A percentile compares a stretch with the other conserved stretches of the same genome.
These are phyloP conservation scores for Fusarium newnesense DNA, from an alignment of 2,329 filamentous ascomycete genomes.

Conservation along the genomic window DNA sequence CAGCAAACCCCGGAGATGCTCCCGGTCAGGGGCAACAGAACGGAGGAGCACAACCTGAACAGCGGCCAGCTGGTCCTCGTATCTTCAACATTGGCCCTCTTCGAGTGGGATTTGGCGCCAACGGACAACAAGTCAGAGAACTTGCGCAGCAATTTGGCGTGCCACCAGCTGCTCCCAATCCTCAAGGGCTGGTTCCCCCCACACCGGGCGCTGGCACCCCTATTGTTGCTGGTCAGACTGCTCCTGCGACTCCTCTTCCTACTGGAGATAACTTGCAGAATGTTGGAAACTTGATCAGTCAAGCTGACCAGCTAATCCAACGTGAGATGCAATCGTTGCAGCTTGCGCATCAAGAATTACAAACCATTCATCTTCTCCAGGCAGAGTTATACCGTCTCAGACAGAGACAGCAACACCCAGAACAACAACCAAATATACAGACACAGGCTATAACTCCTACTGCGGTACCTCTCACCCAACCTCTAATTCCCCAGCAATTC, in stretches of 20 bases:
- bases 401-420: constrained; percentile 55
- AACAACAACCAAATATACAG: constrained; percentile 39
- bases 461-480: constrained; percentile 11
- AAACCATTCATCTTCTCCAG: constrained; percentile 73
- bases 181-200: constrained; percentile 37
- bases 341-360: constrained; percentile 73
- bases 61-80: constrained; percentile 57
- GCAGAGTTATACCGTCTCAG: constrained; percentile 75
- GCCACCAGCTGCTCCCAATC: constrained; percentile 46
- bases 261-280: constrained; percentile 51
- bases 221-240: constrained; percentile 23
- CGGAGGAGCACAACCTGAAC: constrained; percentile 38
- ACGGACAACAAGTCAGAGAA: constrained; percentile 71
- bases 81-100: constrained; percentile 80
- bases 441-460: constrained; percentile 22
- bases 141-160: constrained; percentile 71
- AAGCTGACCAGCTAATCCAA: constrained; percentile 75
- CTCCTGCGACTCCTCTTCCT: constrained; percentile 31
- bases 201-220: constrained; percentile 31
- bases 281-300: constrained; percentile 69
- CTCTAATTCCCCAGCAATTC: constrained; percentile 25
- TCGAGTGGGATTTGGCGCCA: constrained; percentile 81
- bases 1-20: constrained; percentile 36
- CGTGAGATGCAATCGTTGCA: constrained; percentile 73
- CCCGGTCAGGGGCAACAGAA: constrained; percentile 37